Evolutionary conservation across 2,329 filamentous ascomycete species (phyloP).

Genomic region (Alternaria conjuncta): DNA sequence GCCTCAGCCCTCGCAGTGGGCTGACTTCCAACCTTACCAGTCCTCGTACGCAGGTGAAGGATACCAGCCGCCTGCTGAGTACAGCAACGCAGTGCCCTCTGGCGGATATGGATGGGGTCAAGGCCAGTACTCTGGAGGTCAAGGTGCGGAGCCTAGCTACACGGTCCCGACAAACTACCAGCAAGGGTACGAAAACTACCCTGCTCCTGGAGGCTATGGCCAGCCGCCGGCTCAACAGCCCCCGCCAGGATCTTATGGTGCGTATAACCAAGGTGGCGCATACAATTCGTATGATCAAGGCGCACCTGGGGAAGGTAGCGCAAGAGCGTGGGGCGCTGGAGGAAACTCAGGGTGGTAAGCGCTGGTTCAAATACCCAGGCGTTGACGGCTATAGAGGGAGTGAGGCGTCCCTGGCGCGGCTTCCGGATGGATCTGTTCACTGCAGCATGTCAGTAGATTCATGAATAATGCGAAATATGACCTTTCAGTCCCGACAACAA

Average conservation of each 20-base stretch:
- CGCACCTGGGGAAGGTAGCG: slow-evolving; percentile 14
- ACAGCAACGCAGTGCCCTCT: slow-evolving; percentile 32
- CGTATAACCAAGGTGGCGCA: slow-evolving; percentile 25
- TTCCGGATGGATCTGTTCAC: not conserved
- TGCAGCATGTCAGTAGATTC: not conserved
- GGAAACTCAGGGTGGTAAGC: slow-evolving; percentile 36
- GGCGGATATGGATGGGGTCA: slow-evolving; percentile 37
- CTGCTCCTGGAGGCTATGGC: slow-evolving; percentile 21
- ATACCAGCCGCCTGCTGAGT: slow-evolving; percentile 36
- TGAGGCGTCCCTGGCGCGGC: not conserved
- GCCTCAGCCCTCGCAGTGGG: slow-evolving; percentile 38
- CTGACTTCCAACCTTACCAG: slow-evolving; percentile 45
- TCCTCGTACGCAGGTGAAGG: slow-evolving; percentile 40
- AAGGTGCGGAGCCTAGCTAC: slow-evolving; percentile 43
- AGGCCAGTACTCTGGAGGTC: slow-evolving; percentile 41
- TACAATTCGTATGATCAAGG: slow-evolving; percentile 33
- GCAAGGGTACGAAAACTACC: slow-evolving; percentile 45
- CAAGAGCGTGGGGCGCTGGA: slow-evolving; percentile 41
- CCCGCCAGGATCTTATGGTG: slow-evolving; percentile 26
- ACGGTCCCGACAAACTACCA: slow-evolving; percentile 46
- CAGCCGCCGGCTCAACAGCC: slow-evolving; percentile 23
- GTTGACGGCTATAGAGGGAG: not conserved
- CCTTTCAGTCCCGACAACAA: not conserved
- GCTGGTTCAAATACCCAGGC: not conserved
- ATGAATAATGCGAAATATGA: slow-evolving; percentile 9